Percentiles rank a stretch among this genome's conserved stretches.
Conservation (phyloP, 148 eudicot species). For the Pouteria glomerata region DNA sequence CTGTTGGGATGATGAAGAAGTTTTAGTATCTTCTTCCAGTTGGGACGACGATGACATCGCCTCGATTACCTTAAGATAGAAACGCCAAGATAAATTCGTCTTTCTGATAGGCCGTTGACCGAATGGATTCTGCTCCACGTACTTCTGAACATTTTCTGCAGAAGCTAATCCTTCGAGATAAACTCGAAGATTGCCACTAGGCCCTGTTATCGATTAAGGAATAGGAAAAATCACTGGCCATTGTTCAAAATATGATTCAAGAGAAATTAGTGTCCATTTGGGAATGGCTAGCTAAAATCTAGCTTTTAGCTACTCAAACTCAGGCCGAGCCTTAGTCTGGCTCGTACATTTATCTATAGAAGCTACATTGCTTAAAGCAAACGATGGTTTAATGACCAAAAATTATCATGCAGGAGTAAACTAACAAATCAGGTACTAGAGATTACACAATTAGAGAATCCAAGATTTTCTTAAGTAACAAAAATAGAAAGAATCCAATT, state of each 20-base stretch:
- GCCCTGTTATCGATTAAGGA: constrained; percentile 37
- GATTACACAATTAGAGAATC: not conserved
- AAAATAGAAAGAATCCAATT: not conserved
- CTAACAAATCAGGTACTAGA: not conserved
- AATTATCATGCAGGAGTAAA: not conserved
- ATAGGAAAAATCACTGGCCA: not conserved
- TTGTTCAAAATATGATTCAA: not conserved
- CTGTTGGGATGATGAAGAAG: constrained; percentile 2
- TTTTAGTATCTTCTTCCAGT: constrained; percentile 3
- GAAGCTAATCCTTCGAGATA: constrained; percentile 56
- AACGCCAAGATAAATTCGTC: constrained; percentile 38
- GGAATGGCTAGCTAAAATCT: too few relatives aligned
- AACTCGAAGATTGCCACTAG: constrained; percentile 52
- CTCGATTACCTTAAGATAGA: constrained; percentile 42
- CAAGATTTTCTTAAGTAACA: not conserved
- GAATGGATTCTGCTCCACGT: constrained; percentile 57
- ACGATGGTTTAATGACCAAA: not conserved
- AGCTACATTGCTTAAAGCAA: not conserved
- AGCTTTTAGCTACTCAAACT: too few relatives aligned
- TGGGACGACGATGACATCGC: not conserved
- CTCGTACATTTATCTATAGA: not conserved
- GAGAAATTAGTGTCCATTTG: too few relatives aligned
- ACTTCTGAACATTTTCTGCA: constrained; percentile 55
- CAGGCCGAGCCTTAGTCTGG: too few relatives aligned
- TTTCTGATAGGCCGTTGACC: constrained; percentile 64